Conservation (phyloP, 768 basidiomycete species). For the Serendipita vermifera region DNA sequence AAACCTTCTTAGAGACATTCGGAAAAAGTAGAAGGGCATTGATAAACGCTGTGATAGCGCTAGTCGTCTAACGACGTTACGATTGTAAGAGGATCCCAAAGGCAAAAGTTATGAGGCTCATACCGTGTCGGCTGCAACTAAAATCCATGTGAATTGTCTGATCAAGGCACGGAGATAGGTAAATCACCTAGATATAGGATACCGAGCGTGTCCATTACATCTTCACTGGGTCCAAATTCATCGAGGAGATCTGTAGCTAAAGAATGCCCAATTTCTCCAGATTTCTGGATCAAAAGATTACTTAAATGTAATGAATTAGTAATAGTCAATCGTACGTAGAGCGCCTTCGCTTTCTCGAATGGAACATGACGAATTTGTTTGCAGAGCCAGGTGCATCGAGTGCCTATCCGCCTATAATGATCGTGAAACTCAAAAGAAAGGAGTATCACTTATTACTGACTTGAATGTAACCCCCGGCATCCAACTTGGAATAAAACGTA, state of each 20-base stretch:
- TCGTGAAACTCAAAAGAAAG: too few species aligned
- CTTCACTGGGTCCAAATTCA: background rate
- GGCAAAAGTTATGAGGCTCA: background rate
- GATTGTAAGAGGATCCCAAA: too few species aligned
- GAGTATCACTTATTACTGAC: background rate
- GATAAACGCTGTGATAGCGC: background rate
- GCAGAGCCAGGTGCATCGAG: background rate
- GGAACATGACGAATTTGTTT: background rate
- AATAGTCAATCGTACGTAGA: background rate
- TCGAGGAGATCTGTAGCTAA: constrained; percentile 7
- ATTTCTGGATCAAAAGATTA: background rate
- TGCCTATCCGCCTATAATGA: constrained; percentile 4
- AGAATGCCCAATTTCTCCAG: constrained; percentile 1
- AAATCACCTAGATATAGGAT: background rate
- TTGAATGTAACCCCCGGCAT: background rate
- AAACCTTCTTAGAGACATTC: background rate
- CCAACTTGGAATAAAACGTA: constrained; percentile 7
- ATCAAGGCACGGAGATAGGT: too few species aligned
- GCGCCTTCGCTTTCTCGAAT: background rate
- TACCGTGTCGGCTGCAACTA: constrained; percentile 3
- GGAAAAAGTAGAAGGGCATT: background rate
- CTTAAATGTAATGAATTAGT: too few species aligned
- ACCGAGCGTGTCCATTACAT: background rate
- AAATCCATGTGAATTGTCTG: background rate
- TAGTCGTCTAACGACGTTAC: too few species aligned